A percentile compares a stretch with the other conserved stretches of the same genome.
Evolutionary conservation across 2,329 filamentous ascomycete species (phyloP).

Genomic region (Fusarium compactum): DNA sequence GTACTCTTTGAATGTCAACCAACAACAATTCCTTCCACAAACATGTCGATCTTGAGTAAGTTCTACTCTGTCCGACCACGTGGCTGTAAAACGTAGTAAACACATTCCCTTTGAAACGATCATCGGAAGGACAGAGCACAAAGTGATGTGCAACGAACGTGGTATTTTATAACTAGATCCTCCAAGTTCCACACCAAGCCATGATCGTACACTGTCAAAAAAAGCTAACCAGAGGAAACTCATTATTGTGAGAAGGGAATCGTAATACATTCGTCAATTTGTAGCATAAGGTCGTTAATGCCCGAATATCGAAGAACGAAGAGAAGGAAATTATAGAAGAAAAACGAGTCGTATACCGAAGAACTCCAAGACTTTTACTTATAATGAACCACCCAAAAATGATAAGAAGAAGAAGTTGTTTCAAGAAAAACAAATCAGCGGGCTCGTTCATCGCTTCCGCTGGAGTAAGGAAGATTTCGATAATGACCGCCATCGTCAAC

Average conservation of each 20-base stretch:
- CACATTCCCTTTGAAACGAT: conserved; percentile 14
- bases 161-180: conserved; percentile 26
- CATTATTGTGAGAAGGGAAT: not conserved
- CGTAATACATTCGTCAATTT: conserved; percentile 31
- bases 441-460: conserved; percentile 18
- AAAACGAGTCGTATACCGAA: not conserved
- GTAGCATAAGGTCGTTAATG: conserved; percentile 14
- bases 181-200: not conserved
- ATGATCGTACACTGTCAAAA: conserved; percentile 12
- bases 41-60: not conserved
- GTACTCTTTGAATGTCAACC: not conserved
- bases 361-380: conserved; percentile 15
- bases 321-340: not conserved
- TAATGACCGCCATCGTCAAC: conserved; percentile 39
- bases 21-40: not conserved
- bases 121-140: conserved; percentile 18
- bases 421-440: not conserved
- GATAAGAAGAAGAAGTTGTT: not conserved
- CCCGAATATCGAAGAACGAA: not conserved
- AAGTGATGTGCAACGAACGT: conserved; percentile 29
- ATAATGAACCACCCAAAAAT: not conserved
- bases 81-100: conserved; percentile 31
- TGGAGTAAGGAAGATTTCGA: conserved; percentile 20
- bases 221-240: not conserved
- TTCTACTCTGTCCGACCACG: conserved; percentile 14